These are phyloP conservation scores for Avena eriantha DNA, from an alignment of 176 grass and related monocot genomes.

Conservation along the genomic window DNA sequence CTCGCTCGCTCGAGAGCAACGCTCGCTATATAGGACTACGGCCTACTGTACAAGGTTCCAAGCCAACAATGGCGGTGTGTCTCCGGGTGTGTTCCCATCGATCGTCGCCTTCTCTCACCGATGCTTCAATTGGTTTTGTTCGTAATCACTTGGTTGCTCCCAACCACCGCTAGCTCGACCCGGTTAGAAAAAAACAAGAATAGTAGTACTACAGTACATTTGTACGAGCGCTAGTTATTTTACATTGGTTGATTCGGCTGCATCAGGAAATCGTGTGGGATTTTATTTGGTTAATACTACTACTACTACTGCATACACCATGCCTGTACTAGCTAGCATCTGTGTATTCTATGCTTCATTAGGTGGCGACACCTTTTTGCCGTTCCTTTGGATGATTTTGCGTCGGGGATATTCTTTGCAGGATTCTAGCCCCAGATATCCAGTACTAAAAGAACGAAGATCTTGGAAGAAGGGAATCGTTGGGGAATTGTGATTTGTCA, in stretches of 20 bases:
- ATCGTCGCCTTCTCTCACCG: no score
- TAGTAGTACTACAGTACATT: no score
- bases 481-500: neutral
- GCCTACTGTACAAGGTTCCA: slow-evolving; percentile 39
- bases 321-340: neutral
- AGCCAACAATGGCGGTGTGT: slow-evolving; percentile 46
- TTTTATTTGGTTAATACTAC: neutral
- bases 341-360: neutral
- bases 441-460: neutral
- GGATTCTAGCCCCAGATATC: neutral
- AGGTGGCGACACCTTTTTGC: slow-evolving; percentile 31
- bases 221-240: neutral
- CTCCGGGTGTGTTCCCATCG: neutral
- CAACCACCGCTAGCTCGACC: neutral
- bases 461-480: neutral
- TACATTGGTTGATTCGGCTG: slow-evolving; percentile 17
- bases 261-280: neutral
- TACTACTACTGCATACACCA: no score
- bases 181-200: neutral
- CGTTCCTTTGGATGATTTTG: slow-evolving; percentile 44
- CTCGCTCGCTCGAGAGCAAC: neutral
- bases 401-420: slow-evolving; percentile 19
- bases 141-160: neutral
- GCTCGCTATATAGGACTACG: neutral
- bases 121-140: neutral